phyloP scores from a whole-genome alignment of 371 early-diverging fungal species.

The Smittium culicis region DNA sequence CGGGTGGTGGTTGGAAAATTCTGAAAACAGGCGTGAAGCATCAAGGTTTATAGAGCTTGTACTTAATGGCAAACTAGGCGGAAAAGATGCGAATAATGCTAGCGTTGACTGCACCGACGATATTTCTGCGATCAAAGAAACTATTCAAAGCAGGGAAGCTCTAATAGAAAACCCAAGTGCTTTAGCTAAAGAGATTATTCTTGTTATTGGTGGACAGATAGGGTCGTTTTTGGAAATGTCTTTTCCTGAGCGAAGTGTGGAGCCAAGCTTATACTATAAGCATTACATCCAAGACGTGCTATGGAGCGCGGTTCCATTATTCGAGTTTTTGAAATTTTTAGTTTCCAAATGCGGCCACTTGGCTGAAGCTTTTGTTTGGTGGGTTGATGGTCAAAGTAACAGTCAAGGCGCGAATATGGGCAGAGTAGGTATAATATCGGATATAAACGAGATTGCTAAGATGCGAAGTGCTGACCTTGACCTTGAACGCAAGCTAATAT shows the following conservation, averaged over 20 bases:
- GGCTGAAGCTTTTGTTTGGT: background rate
- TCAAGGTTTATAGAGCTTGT: background rate
- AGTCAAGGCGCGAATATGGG: background rate
- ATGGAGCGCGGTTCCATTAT: background rate
- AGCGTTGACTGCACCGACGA: too few relatives aligned
- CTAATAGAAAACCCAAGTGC: background rate
- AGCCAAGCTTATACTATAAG: background rate
- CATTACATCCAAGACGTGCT: background rate
- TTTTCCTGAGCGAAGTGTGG: background rate
- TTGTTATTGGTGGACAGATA: background rate
- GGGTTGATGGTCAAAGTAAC: background rate
- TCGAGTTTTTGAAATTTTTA: background rate
- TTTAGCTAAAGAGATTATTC: constrained; percentile 4
- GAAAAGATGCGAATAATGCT: too few relatives aligned
- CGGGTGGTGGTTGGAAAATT: constrained; percentile 5
- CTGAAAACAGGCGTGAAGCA: background rate
- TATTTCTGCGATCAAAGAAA: background rate
- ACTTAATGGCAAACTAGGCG: background rate
- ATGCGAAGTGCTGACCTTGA: background rate
- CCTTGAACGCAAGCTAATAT: background rate
- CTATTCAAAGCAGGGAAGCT: background rate
- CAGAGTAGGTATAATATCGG: background rate
- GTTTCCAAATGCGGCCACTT: background rate
- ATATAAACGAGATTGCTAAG: background rate
- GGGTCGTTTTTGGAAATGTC: background rate